These are phyloP conservation scores for Marasmius tenuissimus DNA, from an alignment of 1,284 basidiomycete species.

Conservation along the genomic window DNA sequence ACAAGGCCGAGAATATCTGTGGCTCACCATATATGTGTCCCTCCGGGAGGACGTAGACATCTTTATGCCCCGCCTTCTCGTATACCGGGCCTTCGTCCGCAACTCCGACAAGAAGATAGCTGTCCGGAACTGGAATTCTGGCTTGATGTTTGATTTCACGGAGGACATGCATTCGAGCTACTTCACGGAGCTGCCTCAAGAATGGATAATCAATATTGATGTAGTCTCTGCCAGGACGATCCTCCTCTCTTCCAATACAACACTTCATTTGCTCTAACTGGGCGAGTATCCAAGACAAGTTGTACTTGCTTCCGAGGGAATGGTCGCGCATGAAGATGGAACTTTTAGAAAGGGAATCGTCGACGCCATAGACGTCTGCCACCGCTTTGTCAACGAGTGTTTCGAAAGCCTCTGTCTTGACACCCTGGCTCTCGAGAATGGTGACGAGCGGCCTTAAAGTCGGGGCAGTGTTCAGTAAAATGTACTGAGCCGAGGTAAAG, in stretches of 20 bases:
- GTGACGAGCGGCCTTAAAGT: constrained; percentile 59
- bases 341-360: constrained; percentile 49
- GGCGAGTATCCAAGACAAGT: constrained; percentile 48
- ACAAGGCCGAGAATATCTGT: neutral
- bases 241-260: constrained; percentile 39
- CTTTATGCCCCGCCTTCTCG: constrained; percentile 40
- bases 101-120: constrained; percentile 71
- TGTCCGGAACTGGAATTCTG: constrained; percentile 66
- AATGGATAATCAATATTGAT: constrained; percentile 54
- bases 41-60: constrained; percentile 53
- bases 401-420: constrained; percentile 52
- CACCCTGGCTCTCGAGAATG: constrained; percentile 67
- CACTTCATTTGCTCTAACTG: constrained; percentile 45
- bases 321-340: constrained; percentile 47
- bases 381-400: constrained; percentile 56
- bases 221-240: constrained; percentile 28
- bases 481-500: neutral
- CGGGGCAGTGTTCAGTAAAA: neutral
- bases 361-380: constrained; percentile 51
- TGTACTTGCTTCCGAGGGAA: constrained; percentile 51
- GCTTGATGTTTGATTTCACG: constrained; percentile 73
- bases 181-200: constrained; percentile 52
- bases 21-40: constrained; percentile 61
- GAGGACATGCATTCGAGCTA: constrained; percentile 60
- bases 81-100: constrained; percentile 76